Evolutionary conservation across 2,329 filamentous ascomycete genomes (phyloP).

Genomic region (Trematosphaeria pertusa): DNA sequence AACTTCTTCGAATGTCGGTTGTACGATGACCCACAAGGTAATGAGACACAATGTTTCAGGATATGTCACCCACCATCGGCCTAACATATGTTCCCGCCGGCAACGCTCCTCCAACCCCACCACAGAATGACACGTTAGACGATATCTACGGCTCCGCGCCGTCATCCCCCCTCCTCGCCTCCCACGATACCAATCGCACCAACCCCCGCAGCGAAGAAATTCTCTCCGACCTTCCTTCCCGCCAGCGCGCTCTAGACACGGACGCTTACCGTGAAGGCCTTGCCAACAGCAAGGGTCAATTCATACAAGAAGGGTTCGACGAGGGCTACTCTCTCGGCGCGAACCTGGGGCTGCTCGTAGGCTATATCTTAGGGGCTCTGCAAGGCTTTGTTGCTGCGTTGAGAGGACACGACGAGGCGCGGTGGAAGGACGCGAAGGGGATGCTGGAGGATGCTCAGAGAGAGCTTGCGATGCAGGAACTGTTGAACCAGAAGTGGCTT

Average conservation of each 20-base stretch:
- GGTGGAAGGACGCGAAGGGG: slow-evolving; percentile 32
- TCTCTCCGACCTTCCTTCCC: slow-evolving; percentile 74
- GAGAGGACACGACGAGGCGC: slow-evolving; percentile 31
- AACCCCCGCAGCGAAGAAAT: slow-evolving; percentile 47
- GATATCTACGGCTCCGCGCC: slow-evolving; percentile 57
- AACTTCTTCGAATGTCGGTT: no score
- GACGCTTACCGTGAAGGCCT: slow-evolving; percentile 92
- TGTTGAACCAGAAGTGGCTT: slow-evolving; percentile 74
- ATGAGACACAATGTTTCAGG: slow-evolving; percentile 22
- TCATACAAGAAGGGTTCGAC: slow-evolving; percentile 88
- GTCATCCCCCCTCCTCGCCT: slow-evolving; percentile 40
- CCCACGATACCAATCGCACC: slow-evolving; percentile 1
- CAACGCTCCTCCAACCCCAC: slow-evolving; percentile 41
- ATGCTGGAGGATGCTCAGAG: slow-evolving; percentile 56
- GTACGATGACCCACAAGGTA: no score
- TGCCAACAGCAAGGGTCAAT: slow-evolving; percentile 73
- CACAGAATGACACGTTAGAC: slow-evolving; percentile 47
- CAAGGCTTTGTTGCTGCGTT: slow-evolving; percentile 71
- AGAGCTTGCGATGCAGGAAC: slow-evolving; percentile 66
- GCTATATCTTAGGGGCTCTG: slow-evolving; percentile 76
- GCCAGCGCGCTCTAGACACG: slow-evolving; percentile 79
- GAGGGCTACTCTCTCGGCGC: slow-evolving; percentile 87
- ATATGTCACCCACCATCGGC: slow-evolving; percentile 34
- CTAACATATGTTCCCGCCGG: slow-evolving; percentile 37
- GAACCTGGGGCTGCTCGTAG: slow-evolving; percentile 75